Percentiles rank a stretch among this genome's conserved stretches.
phyloP scores from a whole-genome alignment of 371 early-diverging fungal species.

The Zopfochytrium polystomum region DNA sequence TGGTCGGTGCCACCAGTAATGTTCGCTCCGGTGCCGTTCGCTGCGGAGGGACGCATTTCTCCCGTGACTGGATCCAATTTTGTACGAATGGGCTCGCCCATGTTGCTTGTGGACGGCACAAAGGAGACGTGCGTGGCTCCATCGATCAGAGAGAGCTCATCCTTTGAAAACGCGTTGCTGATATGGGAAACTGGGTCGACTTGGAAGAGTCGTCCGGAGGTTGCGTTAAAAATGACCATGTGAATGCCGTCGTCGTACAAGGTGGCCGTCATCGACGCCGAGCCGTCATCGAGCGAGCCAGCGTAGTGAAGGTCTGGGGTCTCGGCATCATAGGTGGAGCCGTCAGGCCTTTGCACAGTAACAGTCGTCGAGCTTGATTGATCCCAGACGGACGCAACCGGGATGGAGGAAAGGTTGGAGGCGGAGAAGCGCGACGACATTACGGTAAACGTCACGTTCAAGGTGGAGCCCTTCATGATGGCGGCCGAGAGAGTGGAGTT shows the following conservation, averaged over 20 bases:
- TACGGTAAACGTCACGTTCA: not conserved
- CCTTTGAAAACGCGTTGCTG: not conserved
- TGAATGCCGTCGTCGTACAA: slow-evolving; percentile 1
- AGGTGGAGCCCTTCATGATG: not conserved
- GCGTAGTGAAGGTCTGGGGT: not conserved
- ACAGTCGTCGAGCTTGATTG: not conserved
- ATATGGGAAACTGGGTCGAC: slow-evolving; percentile 1
- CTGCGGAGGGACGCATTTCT: too few relatives aligned
- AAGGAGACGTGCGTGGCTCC: not conserved
- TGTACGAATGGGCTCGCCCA: not conserved
- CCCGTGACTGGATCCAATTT: too few relatives aligned
- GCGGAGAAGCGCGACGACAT: not conserved
- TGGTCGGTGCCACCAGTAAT: too few relatives aligned
- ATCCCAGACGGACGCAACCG: not conserved
- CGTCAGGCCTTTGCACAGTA: not conserved
- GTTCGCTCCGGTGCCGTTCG: too few relatives aligned
- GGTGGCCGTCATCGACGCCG: not conserved
- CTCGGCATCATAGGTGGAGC: not conserved
- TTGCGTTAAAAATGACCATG: not conserved
- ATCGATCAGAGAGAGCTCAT: not conserved
- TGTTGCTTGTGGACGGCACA: not conserved
- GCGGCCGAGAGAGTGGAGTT: too few relatives aligned
- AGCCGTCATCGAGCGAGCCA: slow-evolving; percentile 1
- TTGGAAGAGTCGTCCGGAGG: not conserved
- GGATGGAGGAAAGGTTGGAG: not conserved